A percentile compares a stretch with the other conserved stretches of the same genome.
These are phyloP conservation scores for Papiliotrema terrestris DNA, from an alignment of 1,284 basidiomycete genomes.

Conservation along the genomic window DNA sequence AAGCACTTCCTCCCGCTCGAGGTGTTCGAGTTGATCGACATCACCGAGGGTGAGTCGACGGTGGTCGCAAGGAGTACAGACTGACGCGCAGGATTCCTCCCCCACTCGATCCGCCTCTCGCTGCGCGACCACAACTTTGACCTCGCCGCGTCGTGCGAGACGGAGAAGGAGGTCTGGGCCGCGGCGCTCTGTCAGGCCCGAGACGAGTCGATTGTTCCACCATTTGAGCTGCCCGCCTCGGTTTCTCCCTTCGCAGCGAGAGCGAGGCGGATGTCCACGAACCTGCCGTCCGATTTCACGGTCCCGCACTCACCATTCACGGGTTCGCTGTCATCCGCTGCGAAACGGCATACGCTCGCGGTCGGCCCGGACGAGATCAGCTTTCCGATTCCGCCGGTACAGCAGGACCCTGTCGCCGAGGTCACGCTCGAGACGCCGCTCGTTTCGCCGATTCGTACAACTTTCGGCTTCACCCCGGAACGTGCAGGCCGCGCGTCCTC, in stretches of 20 bases:
- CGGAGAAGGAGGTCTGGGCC: slow-evolving; percentile 81
- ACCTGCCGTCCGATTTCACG: not conserved
- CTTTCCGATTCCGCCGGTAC: not conserved
- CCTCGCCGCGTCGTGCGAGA: slow-evolving; percentile 70
- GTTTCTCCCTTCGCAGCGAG: slow-evolving; percentile 30
- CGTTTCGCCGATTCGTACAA: slow-evolving; percentile 16
- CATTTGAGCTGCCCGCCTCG: slow-evolving; percentile 46
- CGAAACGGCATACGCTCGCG: slow-evolving; percentile 33
- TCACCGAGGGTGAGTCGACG: slow-evolving; percentile 57
- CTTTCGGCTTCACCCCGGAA: slow-evolving; percentile 20
- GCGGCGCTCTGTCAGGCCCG: slow-evolving; percentile 55
- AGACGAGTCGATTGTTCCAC: slow-evolving; percentile 39
- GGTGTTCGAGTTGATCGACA: slow-evolving; percentile 67
- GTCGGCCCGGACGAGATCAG: slow-evolving; percentile 8
- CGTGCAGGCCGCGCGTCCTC: slow-evolving; percentile 49
- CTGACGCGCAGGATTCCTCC: slow-evolving; percentile 60
- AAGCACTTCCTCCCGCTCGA: slow-evolving; percentile 77
- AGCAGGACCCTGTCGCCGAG: not conserved
- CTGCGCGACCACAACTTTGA: slow-evolving; percentile 69
- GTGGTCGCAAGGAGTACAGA: slow-evolving; percentile 11
- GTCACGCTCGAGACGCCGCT: slow-evolving; percentile 4
- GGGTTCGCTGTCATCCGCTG: slow-evolving; percentile 8
- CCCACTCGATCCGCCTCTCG: slow-evolving; percentile 72
- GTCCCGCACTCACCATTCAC: not conserved
- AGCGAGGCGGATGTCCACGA: slow-evolving; percentile 21